A percentile compares a stretch with the other conserved stretches of the same genome.
Evolutionary conservation across 208 protist species (phyloP).

Genomic region (Angomonas deanei): DNA sequence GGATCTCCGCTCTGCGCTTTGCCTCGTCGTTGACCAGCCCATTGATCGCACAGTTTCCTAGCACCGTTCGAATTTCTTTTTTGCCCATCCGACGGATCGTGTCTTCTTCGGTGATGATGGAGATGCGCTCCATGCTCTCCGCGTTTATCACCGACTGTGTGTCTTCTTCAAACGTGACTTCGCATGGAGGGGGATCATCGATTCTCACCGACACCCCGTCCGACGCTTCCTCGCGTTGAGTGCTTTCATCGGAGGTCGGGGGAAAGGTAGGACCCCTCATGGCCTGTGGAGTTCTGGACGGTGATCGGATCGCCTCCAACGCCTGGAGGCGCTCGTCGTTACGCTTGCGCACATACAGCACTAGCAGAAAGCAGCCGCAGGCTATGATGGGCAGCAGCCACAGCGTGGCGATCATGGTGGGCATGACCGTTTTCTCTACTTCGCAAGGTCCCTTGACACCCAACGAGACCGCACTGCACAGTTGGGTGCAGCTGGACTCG

Average conservation of each 20-base stretch:
- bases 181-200: background rate
- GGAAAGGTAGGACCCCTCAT: constrained; percentile 24
- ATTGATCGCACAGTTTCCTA: background rate
- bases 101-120: background rate
- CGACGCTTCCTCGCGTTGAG: constrained; percentile 26
- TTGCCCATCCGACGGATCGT: background rate
- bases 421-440: constrained; percentile 27
- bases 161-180: background rate
- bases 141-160: background rate
- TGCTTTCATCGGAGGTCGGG: constrained; percentile 52
- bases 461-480: constrained; percentile 23
- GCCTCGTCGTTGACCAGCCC: background rate
- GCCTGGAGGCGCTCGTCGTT: constrained; percentile 13
- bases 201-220: background rate
- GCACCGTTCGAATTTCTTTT: background rate
- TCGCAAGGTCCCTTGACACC: constrained; percentile 22
- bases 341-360: constrained; percentile 26
- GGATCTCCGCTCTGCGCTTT: background rate
- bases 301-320: background rate
- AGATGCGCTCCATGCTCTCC: background rate
- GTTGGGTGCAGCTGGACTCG: constrained; percentile 25
- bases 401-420: constrained; percentile 24
- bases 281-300: background rate
- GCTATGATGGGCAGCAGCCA: constrained; percentile 22
- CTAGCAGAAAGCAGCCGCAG: constrained; percentile 22